phyloP scores from a whole-genome alignment of 108 stramenopile species.

The Pseudonitzschia pungens region DNA sequence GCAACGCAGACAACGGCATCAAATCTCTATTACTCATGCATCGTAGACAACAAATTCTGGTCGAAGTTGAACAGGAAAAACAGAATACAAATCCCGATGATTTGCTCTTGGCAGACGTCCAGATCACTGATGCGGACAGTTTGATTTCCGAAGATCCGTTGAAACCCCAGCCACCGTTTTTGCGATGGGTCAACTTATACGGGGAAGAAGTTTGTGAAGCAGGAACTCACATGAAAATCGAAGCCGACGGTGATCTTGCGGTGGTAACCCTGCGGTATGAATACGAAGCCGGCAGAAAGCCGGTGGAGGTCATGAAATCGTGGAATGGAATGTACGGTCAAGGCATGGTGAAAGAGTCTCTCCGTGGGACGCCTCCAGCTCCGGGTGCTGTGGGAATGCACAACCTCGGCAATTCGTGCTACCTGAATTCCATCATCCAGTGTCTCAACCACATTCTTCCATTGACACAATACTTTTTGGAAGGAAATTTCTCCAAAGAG shows the following conservation, averaged over 20 bases:
- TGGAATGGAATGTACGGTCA: slow-evolving; percentile 69
- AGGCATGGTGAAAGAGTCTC: slow-evolving; percentile 78
- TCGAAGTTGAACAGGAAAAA: slow-evolving; percentile 69
- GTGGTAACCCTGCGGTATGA: slow-evolving; percentile 68
- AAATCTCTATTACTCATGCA: slow-evolving; percentile 53
- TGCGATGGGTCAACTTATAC: slow-evolving; percentile 79
- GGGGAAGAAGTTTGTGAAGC: slow-evolving; percentile 77
- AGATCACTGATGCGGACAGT: slow-evolving; percentile 6
- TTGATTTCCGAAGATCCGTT: slow-evolving; percentile 17
- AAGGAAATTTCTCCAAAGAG: slow-evolving; percentile 56
- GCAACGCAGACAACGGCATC: slow-evolving; percentile 21
- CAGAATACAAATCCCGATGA: slow-evolving; percentile 23
- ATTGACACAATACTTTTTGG: slow-evolving; percentile 88
- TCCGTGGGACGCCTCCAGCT: slow-evolving; percentile 72
- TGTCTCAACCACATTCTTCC: slow-evolving; percentile 84
- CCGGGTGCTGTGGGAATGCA: slow-evolving; percentile 91
- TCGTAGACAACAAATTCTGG: slow-evolving; percentile 59
- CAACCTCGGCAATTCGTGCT: slow-evolving; percentile 99
- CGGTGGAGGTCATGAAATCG: slow-evolving; percentile 77
- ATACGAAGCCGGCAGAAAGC: slow-evolving; percentile 55
- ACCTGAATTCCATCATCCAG: slow-evolving; percentile 92
- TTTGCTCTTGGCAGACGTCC: slow-evolving; percentile 6
- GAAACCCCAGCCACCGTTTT: slow-evolving; percentile 51
- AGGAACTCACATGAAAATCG: slow-evolving; percentile 58
- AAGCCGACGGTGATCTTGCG: slow-evolving; percentile 29